A percentile compares a stretch with the other conserved stretches of the same genome.
These are phyloP conservation scores for Plenodomus lindquistii DNA, from an alignment of 2,329 filamentous ascomycete genomes.

Conservation along the genomic window DNA sequence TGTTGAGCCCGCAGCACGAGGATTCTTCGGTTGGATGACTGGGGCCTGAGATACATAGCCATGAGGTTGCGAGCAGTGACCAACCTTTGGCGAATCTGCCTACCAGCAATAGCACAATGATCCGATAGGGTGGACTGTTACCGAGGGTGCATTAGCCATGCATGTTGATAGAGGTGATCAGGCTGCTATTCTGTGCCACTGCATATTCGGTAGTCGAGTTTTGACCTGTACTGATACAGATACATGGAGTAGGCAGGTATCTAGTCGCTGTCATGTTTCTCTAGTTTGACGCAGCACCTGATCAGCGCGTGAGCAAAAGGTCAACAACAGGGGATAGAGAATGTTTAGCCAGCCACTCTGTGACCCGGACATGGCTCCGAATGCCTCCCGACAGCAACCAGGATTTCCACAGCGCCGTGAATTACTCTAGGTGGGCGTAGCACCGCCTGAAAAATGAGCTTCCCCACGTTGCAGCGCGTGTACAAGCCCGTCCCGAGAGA, in stretches of 20 bases:
- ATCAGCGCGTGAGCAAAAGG: too few species aligned
- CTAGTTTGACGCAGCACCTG: too few species aligned
- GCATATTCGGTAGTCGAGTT: not conserved
- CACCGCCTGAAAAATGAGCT: conserved; percentile 29
- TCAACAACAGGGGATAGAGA: too few species aligned
- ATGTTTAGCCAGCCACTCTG: conserved; percentile 7
- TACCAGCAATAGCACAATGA: conserved; percentile 12
- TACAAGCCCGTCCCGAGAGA: conserved; percentile 29
- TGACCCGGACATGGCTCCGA: conserved; percentile 7
- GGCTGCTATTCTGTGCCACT: not conserved
- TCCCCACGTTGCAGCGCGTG: conserved; percentile 40
- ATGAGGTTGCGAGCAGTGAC: too few species aligned
- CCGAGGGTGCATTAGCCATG: conserved; percentile 17
- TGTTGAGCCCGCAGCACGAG: conserved; percentile 21
- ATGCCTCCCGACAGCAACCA: conserved; percentile 14
- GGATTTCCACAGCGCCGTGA: conserved; percentile 18
- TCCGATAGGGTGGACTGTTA: conserved; percentile 17
- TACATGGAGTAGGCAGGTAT: not conserved
- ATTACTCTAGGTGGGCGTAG: conserved; percentile 20
- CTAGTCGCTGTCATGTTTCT: too few species aligned
- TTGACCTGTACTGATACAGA: not conserved
- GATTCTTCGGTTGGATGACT: conserved; percentile 13
- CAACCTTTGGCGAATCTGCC: not conserved
- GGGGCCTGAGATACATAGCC: not conserved
- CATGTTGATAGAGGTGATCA: not conserved